phyloP scores from a whole-genome alignment of 192 early-diverging fungal genomes.

The Mortierella alpina region DNA sequence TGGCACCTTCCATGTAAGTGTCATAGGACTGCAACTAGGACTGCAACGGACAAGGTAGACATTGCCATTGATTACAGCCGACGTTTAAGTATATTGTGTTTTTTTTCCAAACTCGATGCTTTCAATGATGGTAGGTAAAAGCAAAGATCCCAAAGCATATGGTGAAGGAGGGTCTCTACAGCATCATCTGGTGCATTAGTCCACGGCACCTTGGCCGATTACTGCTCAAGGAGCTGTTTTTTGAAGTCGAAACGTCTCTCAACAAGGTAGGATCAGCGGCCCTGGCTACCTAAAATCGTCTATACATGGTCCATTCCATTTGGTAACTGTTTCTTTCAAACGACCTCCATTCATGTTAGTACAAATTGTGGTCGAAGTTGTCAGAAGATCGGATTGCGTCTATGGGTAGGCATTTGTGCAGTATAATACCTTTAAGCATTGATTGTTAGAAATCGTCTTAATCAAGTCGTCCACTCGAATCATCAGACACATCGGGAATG shows the following conservation, averaged over 20 bases:
- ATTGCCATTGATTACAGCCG: no score
- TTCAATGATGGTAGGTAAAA: not conserved
- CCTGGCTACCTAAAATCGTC: not conserved
- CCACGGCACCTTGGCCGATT: constrained; percentile 1
- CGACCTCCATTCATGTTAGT: not conserved
- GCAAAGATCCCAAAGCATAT: not conserved
- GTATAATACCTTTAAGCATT: no score
- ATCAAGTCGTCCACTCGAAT: not conserved
- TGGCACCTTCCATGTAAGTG: no score
- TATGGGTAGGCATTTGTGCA: not conserved
- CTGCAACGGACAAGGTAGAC: no score
- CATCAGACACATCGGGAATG: not conserved
- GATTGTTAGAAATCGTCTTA: not conserved
- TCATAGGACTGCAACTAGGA: no score
- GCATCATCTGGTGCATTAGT: constrained; percentile 10
- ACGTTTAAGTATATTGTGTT: no score
- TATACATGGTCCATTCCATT: not conserved
- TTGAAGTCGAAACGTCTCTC: constrained; percentile 1
- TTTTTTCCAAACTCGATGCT: no score
- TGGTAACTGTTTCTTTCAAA: not conserved
- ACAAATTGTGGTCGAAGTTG: constrained; percentile 15
- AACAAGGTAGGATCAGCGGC: not conserved
- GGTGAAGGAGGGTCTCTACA: constrained; percentile 6
- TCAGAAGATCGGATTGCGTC: constrained; percentile 6
- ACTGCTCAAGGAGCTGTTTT: constrained; percentile 1